phyloP scores from a whole-genome alignment of 1,139 yeast species.

The Ogataea hybrid region DNA sequence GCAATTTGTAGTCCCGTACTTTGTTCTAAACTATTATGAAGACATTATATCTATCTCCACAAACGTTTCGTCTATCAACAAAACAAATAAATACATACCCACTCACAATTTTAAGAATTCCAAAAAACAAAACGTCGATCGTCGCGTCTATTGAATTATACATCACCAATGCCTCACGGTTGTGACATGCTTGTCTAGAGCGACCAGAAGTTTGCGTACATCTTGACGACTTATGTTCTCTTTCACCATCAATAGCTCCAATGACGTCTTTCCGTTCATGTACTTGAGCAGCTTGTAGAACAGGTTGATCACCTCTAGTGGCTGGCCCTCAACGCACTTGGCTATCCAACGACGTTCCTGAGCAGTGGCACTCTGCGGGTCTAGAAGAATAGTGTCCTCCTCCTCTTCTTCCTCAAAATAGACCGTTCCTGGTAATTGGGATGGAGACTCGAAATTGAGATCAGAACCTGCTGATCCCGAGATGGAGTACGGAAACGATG shows the following conservation, averaged over 20 bases:
- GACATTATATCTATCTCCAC: neutral
- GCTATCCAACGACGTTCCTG: conserved; percentile 85
- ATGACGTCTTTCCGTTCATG: conserved; percentile 78
- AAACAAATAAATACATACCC: neutral
- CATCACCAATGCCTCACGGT: conserved; percentile 42
- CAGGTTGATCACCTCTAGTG: conserved; percentile 58
- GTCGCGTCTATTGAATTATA: conserved; percentile 9
- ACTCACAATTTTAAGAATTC: neutral
- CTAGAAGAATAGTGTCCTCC: conserved; percentile 77
- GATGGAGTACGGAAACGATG: neutral
- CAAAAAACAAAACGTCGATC: conserved; percentile 4
- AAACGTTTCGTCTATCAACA: conserved; percentile 1
- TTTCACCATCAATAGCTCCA: conserved; percentile 67
- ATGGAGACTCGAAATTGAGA: neutral
- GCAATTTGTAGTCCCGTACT: neutral
- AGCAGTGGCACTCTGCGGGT: conserved; percentile 84
- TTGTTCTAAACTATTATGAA: neutral
- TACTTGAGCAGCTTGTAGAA: conserved; percentile 76
- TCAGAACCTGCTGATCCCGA: conserved; percentile 13
- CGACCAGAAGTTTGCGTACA: conserved; percentile 54
- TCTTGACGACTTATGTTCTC: conserved; percentile 74
- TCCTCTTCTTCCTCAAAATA: conserved; percentile 54
- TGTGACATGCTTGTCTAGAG: conserved; percentile 56
- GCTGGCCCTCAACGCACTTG: conserved; percentile 69
- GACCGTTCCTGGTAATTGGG: conserved; percentile 2